Evolutionary conservation across 1,284 basidiomycete species (phyloP), one percentile per base, ranked within the genome.

Genomic region (Boletus holoroseus): DNA sequence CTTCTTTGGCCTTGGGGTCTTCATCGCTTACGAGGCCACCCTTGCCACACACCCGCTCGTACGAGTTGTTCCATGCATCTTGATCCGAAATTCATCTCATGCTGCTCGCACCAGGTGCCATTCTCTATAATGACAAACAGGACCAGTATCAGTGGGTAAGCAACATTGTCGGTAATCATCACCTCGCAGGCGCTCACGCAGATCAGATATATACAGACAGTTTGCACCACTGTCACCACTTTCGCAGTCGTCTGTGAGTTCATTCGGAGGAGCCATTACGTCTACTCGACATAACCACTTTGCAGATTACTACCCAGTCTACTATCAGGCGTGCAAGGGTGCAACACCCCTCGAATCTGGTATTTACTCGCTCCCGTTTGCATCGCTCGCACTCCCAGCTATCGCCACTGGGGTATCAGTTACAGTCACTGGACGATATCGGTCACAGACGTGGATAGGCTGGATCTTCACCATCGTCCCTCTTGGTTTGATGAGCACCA

Each of bases 121-220:
- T 31, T 55, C 24, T 46, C 50, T 1, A 2, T 60, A 30, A 32
- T 59, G 48, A 58, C 50, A 24, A 60, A 58, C 16, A 1, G 39
- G 34, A 58, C 57, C 8, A 50, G 55, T 24, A 15, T 50, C 30
- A 58, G 57, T 22, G 57, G 57, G 58, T 59, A 38, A 41, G 58
- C 6, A 18, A 24, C 28, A 36, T 20, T 13, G 0, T 42, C 5
- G 9, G 13, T 7, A 9, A 32, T 6, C 24, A 11, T 12, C 4
- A 6, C 8, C 9, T 22, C 12, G 5, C 6, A 2, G 18, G 2
- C 9, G 15, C 22, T 35, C 11, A 31, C 8, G 3, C n/a, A 7
- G 11, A 12, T 28, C 18, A 58, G 56, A 47, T 57, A 58, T 15
- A 15, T 52, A 13, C 56, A 58, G 35, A 37, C 56, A 18, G 51